phyloP scores from a whole-genome alignment of 495 filamentous ascomycete genomes.

The Aspergillus diversus region DNA sequence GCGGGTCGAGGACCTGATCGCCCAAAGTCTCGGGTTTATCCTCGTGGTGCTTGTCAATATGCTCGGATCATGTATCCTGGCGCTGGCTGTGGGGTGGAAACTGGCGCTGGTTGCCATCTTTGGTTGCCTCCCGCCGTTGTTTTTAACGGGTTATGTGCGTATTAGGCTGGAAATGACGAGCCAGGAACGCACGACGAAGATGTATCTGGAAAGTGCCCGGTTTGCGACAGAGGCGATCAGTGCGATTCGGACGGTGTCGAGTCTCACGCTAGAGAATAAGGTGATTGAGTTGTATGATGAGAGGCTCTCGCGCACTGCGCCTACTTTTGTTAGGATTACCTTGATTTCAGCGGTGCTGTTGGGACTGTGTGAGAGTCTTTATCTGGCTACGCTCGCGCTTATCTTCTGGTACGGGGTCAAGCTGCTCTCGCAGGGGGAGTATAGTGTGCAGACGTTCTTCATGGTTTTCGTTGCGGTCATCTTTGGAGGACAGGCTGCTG shows the following conservation, averaged over 20 bases:
- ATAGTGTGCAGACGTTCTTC: constrained; percentile 52
- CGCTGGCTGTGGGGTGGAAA: constrained; percentile 54
- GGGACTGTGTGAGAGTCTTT: background rate
- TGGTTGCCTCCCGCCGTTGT: constrained; percentile 52
- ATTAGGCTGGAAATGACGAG: constrained; percentile 22
- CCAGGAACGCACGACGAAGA: constrained; percentile 35
- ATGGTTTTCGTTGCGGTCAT: constrained; percentile 57
- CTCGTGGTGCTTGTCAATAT: constrained; percentile 43
- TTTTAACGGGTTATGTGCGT: constrained; percentile 54
- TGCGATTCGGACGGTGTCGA: constrained; percentile 59
- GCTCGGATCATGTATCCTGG: constrained; percentile 34
- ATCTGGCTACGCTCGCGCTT: background rate
- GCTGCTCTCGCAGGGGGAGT: constrained; percentile 40
- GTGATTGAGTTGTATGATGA: constrained; percentile 29
- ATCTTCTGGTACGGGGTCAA: constrained; percentile 31
- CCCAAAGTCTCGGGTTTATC: constrained; percentile 33
- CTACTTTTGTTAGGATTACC: background rate
- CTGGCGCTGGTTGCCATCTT: constrained; percentile 56
- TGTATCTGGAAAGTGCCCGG: constrained; percentile 52
- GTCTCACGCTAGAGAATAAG: constrained; percentile 55
- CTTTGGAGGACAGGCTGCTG: constrained; percentile 53
- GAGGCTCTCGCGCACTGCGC: constrained; percentile 42
- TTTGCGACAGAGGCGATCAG: constrained; percentile 58
- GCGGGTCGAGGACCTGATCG: constrained; percentile 45
- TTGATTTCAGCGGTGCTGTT: background rate